A percentile compares a stretch with the other conserved stretches of the same genome.
These are phyloP conservation scores for Backusella parvicylindrica DNA, from an alignment of 192 early-diverging fungal genomes.

Conservation along the genomic window DNA sequence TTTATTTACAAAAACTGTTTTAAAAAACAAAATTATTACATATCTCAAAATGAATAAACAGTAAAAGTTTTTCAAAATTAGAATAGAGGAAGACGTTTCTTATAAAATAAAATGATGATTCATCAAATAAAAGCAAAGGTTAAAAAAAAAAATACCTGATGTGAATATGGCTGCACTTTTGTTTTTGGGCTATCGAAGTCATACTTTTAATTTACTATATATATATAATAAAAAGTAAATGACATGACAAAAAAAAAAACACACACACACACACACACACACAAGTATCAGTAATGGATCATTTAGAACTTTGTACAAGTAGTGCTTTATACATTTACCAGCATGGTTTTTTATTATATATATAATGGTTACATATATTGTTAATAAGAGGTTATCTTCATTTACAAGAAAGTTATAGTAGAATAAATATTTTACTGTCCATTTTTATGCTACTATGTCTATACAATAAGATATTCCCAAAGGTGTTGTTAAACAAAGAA, in stretches of 20 bases:
- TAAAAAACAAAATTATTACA: background rate
- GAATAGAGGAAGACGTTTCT: background rate
- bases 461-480: background rate
- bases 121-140: background rate
- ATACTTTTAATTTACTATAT: too few relatives aligned
- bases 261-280: too few relatives aligned
- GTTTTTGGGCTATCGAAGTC: too few relatives aligned
- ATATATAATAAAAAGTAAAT: too few relatives aligned
- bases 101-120: background rate
- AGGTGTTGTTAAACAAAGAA: background rate
- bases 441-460: background rate
- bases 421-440: too few relatives aligned
- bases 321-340: too few relatives aligned
- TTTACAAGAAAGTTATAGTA: background rate
- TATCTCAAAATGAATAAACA: background rate
- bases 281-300: too few relatives aligned
- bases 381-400: background rate
- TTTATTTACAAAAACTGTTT: background rate
- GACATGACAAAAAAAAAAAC: too few relatives aligned
- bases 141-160: background rate
- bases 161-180: too few relatives aligned
- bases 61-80: background rate
- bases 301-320: too few relatives aligned
- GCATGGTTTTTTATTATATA: too few relatives aligned
- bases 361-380: background rate